A percentile compares a stretch with the other conserved stretches of the same genome.
These are phyloP conservation scores for Picea glauca DNA, from an alignment of 75 land plant species.

Conservation along the genomic window DNA sequence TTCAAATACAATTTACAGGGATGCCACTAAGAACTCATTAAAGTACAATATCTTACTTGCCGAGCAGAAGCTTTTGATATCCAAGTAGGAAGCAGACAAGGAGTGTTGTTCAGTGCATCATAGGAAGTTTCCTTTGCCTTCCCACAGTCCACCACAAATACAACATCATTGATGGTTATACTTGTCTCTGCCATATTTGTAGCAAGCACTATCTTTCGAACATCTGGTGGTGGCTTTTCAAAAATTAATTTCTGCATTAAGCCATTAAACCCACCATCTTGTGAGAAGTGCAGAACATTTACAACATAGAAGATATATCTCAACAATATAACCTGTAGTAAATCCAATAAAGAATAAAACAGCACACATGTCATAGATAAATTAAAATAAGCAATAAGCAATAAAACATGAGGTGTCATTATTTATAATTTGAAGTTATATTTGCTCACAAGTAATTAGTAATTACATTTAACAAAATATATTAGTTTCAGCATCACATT, in stretches of 20 bases:
- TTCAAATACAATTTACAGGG: background rate
- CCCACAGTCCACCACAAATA: constrained; percentile 77
- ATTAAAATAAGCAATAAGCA: background rate
- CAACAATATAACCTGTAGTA: background rate
- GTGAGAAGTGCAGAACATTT: background rate
- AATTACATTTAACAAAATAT: background rate
- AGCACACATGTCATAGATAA: background rate
- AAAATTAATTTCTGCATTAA: constrained; percentile 80
- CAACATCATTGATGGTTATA: constrained; percentile 57
- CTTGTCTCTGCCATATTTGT: constrained; percentile 73
- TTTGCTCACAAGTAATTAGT: background rate
- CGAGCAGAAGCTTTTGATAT: constrained; percentile 59
- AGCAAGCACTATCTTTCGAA: constrained; percentile 96
- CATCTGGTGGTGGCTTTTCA: constrained; percentile 68
- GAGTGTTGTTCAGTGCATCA: constrained; percentile 59
- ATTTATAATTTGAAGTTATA: too few species aligned
- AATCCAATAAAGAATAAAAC: background rate
- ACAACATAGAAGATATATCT: background rate
- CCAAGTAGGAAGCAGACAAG: constrained; percentile 51
- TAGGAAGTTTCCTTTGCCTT: constrained; percentile 85
- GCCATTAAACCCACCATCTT: background rate
- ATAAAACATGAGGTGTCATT: too few species aligned
- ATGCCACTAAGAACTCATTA: background rate
- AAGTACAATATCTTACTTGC: constrained; percentile 17
- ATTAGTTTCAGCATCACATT: background rate